Percentiles rank a stretch among this genome's conserved stretches.
These are phyloP conservation scores for Multifurca ochricompacta DNA, from an alignment of 768 basidiomycete genomes.

Conservation along the genomic window DNA sequence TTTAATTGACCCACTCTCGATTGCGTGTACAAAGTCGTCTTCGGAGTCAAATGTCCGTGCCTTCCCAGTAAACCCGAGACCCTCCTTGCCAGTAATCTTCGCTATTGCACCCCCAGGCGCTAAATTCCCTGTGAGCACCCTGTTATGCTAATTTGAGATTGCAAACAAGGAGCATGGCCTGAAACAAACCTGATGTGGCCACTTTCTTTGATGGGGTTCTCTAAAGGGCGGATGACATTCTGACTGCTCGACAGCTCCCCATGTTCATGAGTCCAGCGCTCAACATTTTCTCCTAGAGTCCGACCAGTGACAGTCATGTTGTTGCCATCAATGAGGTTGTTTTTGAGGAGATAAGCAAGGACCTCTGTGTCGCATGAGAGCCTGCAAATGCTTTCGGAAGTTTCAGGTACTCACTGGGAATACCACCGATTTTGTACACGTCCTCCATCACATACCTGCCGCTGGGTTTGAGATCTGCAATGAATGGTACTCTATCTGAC, in stretches of 20 bases:
- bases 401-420: constrained; percentile 62
- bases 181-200: constrained; percentile 75
- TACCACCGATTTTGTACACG: constrained; percentile 91
- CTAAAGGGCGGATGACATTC: constrained; percentile 81
- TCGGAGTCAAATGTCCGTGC: constrained; percentile 91
- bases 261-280: constrained; percentile 74
- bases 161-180: neutral
- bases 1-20: constrained; percentile 82
- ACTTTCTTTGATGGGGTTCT: constrained; percentile 80
- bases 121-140: constrained; percentile 86
- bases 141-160: constrained; percentile 26
- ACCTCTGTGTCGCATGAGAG: constrained; percentile 47
- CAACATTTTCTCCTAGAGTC: constrained; percentile 87
- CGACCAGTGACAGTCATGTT: constrained; percentile 87
- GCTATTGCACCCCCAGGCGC: constrained; percentile 95
- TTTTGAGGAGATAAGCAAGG: constrained; percentile 75
- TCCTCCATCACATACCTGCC: constrained; percentile 99
- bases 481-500: constrained; percentile 87
- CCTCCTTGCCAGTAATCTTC: constrained; percentile 96
- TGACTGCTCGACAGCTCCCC: constrained; percentile 70
- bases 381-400: neutral
- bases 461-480: constrained; percentile 94
- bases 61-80: constrained; percentile 80
- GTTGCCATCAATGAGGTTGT: constrained; percentile 84
- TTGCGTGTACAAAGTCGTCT: constrained; percentile 78